phyloP scores from a whole-genome alignment of 148 eudicot species.

The Diospyros lotus region DNA sequence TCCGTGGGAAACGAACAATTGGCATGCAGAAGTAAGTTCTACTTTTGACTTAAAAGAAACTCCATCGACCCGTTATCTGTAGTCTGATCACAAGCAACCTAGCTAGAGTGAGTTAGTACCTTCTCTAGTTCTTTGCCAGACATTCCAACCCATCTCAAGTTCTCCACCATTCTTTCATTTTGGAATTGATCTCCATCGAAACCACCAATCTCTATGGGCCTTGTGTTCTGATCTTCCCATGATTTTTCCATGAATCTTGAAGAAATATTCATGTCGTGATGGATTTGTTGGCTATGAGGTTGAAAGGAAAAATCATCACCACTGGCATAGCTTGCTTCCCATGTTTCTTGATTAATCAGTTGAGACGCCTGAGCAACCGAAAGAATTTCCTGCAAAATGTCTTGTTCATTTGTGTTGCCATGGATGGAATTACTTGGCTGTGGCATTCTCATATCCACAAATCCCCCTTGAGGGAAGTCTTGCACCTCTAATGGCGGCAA shows the following conservation, averaged over 20 bases:
- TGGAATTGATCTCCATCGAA: conserved; percentile 30
- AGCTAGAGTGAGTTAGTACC: conserved; percentile 27
- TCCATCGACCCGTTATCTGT: not conserved
- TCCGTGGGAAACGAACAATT: no score
- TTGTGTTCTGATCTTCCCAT: conserved; percentile 22
- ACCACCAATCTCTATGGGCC: conserved; percentile 33
- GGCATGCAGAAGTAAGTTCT: no score
- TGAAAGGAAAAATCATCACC: conserved; percentile 37
- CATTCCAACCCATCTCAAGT: conserved; percentile 70
- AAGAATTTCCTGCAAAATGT: conserved; percentile 57
- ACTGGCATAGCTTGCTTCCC: conserved; percentile 28
- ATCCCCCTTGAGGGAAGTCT: conserved; percentile 39
- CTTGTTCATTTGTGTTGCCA: conserved; percentile 22
- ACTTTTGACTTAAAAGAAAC: no score
- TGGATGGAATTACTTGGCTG: conserved; percentile 27
- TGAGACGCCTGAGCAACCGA: conserved; percentile 73
- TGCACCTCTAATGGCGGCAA: conserved; percentile 83
- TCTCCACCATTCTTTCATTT: conserved; percentile 43
- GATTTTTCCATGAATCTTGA: conserved; percentile 26
- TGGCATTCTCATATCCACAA: conserved; percentile 26
- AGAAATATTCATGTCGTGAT: conserved; percentile 10
- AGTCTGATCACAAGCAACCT: not conserved
- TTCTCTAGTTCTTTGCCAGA: conserved; percentile 41
- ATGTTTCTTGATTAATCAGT: conserved; percentile 26
- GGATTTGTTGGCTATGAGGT: conserved; percentile 13